phyloP scores from a whole-genome alignment of 2,329 filamentous ascomycete genomes.

The Aureobasidium mangrovei region DNA sequence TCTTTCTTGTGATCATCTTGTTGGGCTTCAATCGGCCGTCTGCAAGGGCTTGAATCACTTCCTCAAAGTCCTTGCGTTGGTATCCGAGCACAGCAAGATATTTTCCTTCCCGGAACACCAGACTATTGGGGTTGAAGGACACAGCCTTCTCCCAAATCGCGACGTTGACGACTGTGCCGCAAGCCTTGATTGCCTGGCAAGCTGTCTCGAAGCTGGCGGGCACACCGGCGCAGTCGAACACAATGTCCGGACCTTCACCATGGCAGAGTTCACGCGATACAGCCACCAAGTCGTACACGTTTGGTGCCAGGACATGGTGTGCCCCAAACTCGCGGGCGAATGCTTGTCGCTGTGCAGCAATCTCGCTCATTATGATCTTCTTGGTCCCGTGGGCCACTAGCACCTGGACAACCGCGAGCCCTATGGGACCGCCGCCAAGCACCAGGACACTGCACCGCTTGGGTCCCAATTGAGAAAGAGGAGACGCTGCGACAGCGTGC shows the following conservation, averaged over 20 bases:
- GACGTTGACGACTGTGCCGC: constrained; percentile 19
- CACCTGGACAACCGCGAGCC: constrained; percentile 51
- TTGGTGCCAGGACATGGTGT: constrained; percentile 15
- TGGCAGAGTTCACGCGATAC: constrained; percentile 8
- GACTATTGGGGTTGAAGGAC: constrained; percentile 16
- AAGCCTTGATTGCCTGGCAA: constrained; percentile 14
- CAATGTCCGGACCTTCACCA: constrained; percentile 14
- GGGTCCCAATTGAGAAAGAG: constrained; percentile 27
- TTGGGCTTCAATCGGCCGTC: constrained; percentile 14
- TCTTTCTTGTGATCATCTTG: constrained; percentile 17
- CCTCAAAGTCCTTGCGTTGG: constrained; percentile 17
- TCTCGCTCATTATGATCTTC: constrained; percentile 50
- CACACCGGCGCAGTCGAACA: constrained; percentile 16
- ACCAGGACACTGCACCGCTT: neutral
- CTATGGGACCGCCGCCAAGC: constrained; percentile 53
- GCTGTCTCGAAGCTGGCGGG: constrained; percentile 15
- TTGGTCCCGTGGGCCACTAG: constrained; percentile 45
- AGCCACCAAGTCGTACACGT: constrained; percentile 5
- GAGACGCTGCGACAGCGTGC: constrained; percentile 49
- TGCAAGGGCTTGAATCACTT: constrained; percentile 16
- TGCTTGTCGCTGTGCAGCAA: constrained; percentile 21
- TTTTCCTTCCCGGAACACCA: constrained; percentile 17
- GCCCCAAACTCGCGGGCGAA: constrained; percentile 15
- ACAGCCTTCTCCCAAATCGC: constrained; percentile 18
- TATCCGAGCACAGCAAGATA: constrained; percentile 16